Conservation (phyloP, 2,329 filamentous ascomycete genomes). For the Daldinia sp. region DNA sequence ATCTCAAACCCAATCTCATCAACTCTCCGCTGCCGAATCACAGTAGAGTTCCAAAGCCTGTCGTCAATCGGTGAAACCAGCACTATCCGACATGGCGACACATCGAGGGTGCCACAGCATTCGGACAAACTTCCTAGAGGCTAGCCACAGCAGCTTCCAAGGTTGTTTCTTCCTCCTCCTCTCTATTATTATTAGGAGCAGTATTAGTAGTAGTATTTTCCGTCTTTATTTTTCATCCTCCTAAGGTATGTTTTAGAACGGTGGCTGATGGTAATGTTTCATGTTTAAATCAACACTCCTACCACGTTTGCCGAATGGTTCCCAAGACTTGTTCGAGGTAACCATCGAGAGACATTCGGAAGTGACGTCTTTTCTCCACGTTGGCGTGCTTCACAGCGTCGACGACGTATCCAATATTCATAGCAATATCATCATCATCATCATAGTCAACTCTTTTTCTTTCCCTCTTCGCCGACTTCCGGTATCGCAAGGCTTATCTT, state of each 20-base stretch:
- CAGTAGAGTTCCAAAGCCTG: constrained; percentile 18
- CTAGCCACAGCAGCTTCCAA: constrained; percentile 32
- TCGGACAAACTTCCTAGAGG: constrained; percentile 48
- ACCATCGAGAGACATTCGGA: constrained; percentile 43
- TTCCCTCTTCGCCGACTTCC: constrained; percentile 16
- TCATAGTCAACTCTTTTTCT: background rate
- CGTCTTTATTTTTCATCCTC: background rate
- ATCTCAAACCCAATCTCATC: constrained; percentile 45
- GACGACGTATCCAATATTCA: constrained; percentile 27
- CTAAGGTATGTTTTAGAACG: constrained; percentile 35
- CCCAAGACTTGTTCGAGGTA: constrained; percentile 40
- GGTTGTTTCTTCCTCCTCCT: background rate
- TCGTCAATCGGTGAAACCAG: constrained; percentile 42
- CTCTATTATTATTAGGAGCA: constrained; percentile 2
- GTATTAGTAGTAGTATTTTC: too few relatives aligned
- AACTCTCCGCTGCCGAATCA: constrained; percentile 38
- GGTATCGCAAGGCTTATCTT: constrained; percentile 30
- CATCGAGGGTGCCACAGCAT: constrained; percentile 46
- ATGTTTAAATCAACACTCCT: constrained; percentile 44
- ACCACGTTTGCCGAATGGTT: constrained; percentile 38
- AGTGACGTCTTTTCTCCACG: constrained; percentile 37
- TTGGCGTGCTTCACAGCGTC: constrained; percentile 21
- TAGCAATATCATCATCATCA: constrained; percentile 10
- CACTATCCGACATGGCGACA: constrained; percentile 43
- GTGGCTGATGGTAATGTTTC: constrained; percentile 47